Conservation (phyloP, 805 yeast species). For the Wickerhamiella domercqiae region DNA sequence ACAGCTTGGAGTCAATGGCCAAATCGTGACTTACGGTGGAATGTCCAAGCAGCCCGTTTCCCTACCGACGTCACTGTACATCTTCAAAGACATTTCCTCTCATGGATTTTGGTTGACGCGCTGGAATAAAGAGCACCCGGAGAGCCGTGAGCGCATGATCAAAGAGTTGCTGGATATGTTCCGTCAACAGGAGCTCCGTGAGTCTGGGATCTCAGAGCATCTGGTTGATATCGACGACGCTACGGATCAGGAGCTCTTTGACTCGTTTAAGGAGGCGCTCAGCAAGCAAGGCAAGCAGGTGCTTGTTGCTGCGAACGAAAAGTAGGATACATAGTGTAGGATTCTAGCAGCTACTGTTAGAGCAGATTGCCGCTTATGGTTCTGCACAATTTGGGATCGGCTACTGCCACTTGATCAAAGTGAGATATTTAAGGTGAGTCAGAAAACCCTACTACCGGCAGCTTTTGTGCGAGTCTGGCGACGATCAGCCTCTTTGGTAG, state of each 20-base stretch:
- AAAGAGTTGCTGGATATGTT: constrained; percentile 41
- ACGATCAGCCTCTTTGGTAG: no score
- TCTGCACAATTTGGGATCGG: no score
- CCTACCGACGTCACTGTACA: constrained; percentile 77
- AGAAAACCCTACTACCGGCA: no score
- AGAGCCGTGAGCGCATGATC: constrained; percentile 41
- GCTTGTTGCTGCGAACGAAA: constrained; percentile 9
- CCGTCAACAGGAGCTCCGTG: constrained; percentile 38
- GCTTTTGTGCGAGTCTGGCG: no score
- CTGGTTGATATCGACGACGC: constrained; percentile 21
- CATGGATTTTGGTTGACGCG: constrained; percentile 75
- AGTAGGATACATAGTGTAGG: neutral
- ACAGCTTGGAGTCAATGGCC: constrained; percentile 59
- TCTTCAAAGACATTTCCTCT: constrained; percentile 74
- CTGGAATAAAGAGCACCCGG: constrained; percentile 44
- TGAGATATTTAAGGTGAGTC: no score
- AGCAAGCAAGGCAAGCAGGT: constrained; percentile 18
- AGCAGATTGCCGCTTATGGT: no score
- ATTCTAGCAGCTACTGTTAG: no score
- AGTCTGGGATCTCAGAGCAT: constrained; percentile 32
- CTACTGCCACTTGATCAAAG: no score
- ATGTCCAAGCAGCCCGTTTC: constrained; percentile 93
- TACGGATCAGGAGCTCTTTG: constrained; percentile 28
- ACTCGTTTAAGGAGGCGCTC: constrained; percentile 32
- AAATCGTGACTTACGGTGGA: constrained; percentile 86